Percentiles rank a stretch among this genome's conserved stretches.
These are phyloP conservation scores for Dinochytrium kinnereticum DNA, from an alignment of 371 early-diverging fungal genomes.

Conservation along the genomic window DNA sequence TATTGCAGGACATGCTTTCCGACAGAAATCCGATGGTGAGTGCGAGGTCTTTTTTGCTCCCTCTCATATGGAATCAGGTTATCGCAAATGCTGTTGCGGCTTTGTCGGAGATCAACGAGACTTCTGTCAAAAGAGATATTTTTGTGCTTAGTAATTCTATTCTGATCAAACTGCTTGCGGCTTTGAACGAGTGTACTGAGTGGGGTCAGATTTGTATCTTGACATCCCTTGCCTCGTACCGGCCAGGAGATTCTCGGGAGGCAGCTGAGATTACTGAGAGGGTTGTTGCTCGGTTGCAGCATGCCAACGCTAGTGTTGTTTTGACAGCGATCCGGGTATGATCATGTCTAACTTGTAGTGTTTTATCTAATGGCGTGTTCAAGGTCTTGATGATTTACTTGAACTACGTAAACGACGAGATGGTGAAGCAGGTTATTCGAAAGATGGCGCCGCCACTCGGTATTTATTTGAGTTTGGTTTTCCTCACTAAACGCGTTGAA, in stretches of 20 bases:
- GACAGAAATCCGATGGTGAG: conserved; percentile 93
- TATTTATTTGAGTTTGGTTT: no score
- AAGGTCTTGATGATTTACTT: conserved; percentile 93
- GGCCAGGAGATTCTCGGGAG: conserved; percentile 84
- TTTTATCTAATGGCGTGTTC: neutral
- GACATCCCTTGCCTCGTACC: conserved; percentile 81
- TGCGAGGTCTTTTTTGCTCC: no score
- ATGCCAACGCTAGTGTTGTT: conserved; percentile 96
- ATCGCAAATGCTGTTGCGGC: conserved; percentile 97
- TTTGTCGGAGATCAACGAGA: conserved; percentile 90
- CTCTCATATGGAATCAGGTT: no score
- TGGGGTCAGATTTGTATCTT: conserved; percentile 96
- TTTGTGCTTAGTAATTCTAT: conserved; percentile 80
- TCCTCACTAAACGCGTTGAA: no score
- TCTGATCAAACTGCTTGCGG: conserved; percentile 87
- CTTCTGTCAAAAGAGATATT: conserved; percentile 74
- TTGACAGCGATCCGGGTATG: conserved; percentile 83
- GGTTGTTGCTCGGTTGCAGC: conserved; percentile 91
- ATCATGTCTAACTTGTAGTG: neutral
- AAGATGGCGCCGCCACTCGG: conserved; percentile 93
- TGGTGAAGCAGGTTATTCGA: conserved; percentile 68
- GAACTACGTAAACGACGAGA: conserved; percentile 62
- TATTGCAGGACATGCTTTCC: conserved; percentile 84
- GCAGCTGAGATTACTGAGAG: conserved; percentile 91
- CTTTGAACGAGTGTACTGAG: conserved; percentile 97